Evolutionary conservation across 495 filamentous ascomycete species (phyloP), one percentile per base, ranked within the genome.

Genomic region (Gamarada debralockiae): DNA sequence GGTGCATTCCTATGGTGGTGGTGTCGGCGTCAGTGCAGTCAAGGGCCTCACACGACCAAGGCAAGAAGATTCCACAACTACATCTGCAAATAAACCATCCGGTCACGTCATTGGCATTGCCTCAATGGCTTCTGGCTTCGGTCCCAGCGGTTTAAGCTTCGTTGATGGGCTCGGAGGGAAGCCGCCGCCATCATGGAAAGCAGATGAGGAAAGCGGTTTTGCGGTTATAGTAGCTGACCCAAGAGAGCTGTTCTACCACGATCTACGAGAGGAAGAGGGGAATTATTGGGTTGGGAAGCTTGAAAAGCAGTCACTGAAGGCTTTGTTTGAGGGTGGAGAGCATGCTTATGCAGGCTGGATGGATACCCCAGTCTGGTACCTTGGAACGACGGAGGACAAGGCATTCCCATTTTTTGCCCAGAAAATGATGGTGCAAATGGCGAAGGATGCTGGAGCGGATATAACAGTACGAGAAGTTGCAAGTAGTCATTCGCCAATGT

Each of bases 11-110:
- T 55, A 51, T 44, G 51, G 57, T n/a, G 79, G 78, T 4, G 50
- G 75, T 10, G 73, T 78, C 0, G 75, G 72, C 7, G 70, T 63
- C 57, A 76, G 72, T 46, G 74, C 75, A 3, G 58, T 80, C 33
- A 69, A 72, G 27, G 75, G 69, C 23, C 57, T 59, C 44, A 50
- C 55, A 9, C 27, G 36, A 7, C 31, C 48, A 3, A 46, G 40
- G 18, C 14, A 47, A 22, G 21, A 31, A 15, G 9, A 10, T 40
- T 34, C 34, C 21, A 34, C 42, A 13, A 13, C 27, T 2, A 29
- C 27, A 5, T 34, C 34, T 27, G 33, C 42, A 13, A 13, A 27
- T 2, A 29, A 4, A 5, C 4, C 7, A 36, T 14, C 37, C 12
- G 66, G 67, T 21, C 49, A 57, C 33, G 68, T 68, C 21, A 47